Base-by-base conservation (phyloP, 306 rosid species). In the Cucurbita argyrosperma region DNA sequence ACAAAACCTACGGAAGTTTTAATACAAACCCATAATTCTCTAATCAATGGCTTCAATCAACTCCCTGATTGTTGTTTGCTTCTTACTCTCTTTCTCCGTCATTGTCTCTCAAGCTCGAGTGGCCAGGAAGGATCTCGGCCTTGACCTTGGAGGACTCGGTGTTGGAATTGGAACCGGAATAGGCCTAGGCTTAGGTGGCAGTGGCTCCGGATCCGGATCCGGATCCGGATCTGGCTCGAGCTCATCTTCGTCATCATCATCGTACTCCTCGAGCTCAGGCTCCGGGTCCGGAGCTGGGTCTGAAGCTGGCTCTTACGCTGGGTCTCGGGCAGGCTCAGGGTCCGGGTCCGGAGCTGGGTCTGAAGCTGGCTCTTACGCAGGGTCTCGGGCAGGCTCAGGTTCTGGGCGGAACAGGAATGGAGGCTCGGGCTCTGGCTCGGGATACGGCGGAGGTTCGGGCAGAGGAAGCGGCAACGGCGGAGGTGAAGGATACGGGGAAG, bases 81-180 rank as follows among this genome's bases (percentile, higher is more conserved):
- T 67, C 4, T 5, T 67, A 47, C 73, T 67, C 10, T 23, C 18
- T 12, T 18, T 46, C 18, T 67, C 56, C 1, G 76, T 14, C 4
- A 65, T 79, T 14, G 42, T 60, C 1, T 82, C 81, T 10, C 88
- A 88, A 55, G 76, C 92, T 26, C 79, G 90, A 64, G 89, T 69
- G n/a, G 90, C 77, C 12, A 85, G 94, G 68, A 90, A 88, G 80
- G 85, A 90, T 74, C 82, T 90, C 2, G 91, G 94, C 6, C 43
- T 88, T 72, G 82, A 85, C 81, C 83, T 90, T 4, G 96, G 91
- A 59, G 88, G 90, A 11, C 3, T 85, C 6, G 91, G 93, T 59
- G 5, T 85, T 66, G 91, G 91, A 35, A 7, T 82, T 13, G 91
- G 94, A 60, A 30, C 85, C 2, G 73, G 73, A 46, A 49, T 38